Base-by-base conservation (phyloP, 2,329 filamentous ascomycete genomes). In the Fusarium luffae region DNA sequence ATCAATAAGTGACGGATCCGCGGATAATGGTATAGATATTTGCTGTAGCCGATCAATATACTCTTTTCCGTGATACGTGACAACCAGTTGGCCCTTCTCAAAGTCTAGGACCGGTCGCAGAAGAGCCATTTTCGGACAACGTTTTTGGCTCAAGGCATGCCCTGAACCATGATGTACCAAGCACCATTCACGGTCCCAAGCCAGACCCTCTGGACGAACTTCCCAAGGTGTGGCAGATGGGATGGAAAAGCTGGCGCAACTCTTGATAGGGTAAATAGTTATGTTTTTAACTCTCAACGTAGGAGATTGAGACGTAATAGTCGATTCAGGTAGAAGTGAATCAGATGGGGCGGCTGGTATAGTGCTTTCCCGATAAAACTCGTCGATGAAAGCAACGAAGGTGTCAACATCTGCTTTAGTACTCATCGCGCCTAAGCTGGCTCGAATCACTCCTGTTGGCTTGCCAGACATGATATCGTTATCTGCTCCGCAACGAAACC, bases 151-250 rank as follows among this genome's bases (percentile, higher is more conserved):
- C 56, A 99, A 83, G 8, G 92, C 93, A 72, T 90, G 89, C 0
- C 93, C 92, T 2, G 94, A 97, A 44, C 93, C 94, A 75, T 90
- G 88, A 77, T 98, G 94, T 16, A 99, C 85, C 21, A 99, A 83
- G 80, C 95, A 98, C 95, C 96, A 99, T 82, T 98, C 95, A 66
- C 96, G 87, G 78, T 99, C 96, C 94, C 95, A 98, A 11, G 90
- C 92, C 4, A 99, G 84, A 0, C 96, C 96, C 81, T 98, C 94
- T 10, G 87, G 84, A 58, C 87, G 88, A 21, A 98, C 85, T 73
- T 92, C 89, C 96, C 96, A 99, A 16, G 84, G 76, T 10, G 81
- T 82, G 4, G 83, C 85, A 1, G 80, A 66, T 2, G 93, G 91
- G 30, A 98, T 84, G 37, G 83, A 83, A 77, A 92, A 97, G 1